A percentile compares a stretch with the other conserved stretches of the same genome.
phyloP scores from a whole-genome alignment of 73 alveolate genomes.

The Durusdinium trenchii region DNA sequence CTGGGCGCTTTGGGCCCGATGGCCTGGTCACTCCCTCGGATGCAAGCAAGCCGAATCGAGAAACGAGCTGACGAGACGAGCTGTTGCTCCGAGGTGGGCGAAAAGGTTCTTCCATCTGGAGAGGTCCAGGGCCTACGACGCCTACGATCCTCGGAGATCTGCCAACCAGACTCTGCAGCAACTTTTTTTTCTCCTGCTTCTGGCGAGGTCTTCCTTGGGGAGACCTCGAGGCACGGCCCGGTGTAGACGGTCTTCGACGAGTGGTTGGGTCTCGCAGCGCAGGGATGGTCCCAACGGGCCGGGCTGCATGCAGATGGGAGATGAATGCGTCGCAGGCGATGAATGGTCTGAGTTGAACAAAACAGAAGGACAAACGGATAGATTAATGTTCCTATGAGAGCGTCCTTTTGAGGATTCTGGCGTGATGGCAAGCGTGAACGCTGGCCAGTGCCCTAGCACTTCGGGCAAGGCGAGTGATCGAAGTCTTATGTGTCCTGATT shows the following conservation, averaged over 20 bases:
- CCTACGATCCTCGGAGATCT: background rate
- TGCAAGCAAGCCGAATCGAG: too few species aligned
- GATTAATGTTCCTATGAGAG: background rate
- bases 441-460: background rate
- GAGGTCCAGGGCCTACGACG: slow-evolving; percentile 27
- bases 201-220: background rate
- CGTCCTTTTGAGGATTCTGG: slow-evolving; percentile 35
- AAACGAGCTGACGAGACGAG: too few species aligned
- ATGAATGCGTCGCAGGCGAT: background rate
- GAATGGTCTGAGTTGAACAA: background rate
- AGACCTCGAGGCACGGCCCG: background rate
- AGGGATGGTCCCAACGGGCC: slow-evolving; percentile 2
- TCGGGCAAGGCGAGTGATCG: background rate
- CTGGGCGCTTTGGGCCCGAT: slow-evolving; percentile 28
- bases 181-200: too few species aligned
- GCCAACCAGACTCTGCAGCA: background rate
- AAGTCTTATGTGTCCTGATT: background rate
- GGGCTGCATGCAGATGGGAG: slow-evolving; percentile 21
- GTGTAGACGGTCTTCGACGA: background rate
- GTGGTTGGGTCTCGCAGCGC: background rate
- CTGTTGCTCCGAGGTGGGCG: slow-evolving; percentile 30
- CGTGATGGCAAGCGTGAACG: background rate
- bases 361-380: background rate
- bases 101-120: background rate
- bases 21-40: too few species aligned